Conservation (phyloP, 768 basidiomycete species). For the Amylocystis lapponica region DNA sequence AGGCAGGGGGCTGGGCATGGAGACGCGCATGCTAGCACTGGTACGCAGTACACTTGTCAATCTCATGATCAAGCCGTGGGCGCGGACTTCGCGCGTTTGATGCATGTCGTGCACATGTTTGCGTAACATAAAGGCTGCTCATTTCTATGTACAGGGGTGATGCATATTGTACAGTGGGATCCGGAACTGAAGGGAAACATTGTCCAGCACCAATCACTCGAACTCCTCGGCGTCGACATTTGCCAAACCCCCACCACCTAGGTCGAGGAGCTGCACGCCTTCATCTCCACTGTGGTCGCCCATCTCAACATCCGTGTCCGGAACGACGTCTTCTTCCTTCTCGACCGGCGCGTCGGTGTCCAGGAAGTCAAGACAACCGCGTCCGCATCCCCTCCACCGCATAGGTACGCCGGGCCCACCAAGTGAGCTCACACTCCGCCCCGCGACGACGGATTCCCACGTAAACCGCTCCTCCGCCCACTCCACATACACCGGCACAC, state of each 20-base stretch:
- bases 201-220: slow-evolving; percentile 8
- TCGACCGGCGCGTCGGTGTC: slow-evolving; percentile 15
- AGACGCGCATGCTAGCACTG: too few species aligned
- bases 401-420: slow-evolving; percentile 40
- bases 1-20: too few species aligned
- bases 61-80: too few species aligned
- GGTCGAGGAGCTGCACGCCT: slow-evolving; percentile 5
- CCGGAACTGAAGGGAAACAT: too few species aligned
- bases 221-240: slow-evolving; percentile 14
- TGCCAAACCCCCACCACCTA: slow-evolving; percentile 5
- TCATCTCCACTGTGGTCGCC: not conserved
- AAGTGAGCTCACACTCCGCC: slow-evolving; percentile 42
- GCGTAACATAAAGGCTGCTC: too few species aligned
- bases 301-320: not conserved
- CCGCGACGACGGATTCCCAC: slow-evolving; percentile 55
- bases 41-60: too few species aligned
- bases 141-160: too few species aligned
- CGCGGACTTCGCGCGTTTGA: too few species aligned
- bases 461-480: slow-evolving; percentile 59
- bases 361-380: slow-evolving; percentile 59
- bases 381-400: slow-evolving; percentile 63
- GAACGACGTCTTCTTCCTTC: not conserved
- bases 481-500: slow-evolving; percentile 40
- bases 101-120: too few species aligned
- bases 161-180: too few species aligned